phyloP scores from a whole-genome alignment of 2,329 filamentous ascomycete species.

The Setomelanomma holmii region DNA sequence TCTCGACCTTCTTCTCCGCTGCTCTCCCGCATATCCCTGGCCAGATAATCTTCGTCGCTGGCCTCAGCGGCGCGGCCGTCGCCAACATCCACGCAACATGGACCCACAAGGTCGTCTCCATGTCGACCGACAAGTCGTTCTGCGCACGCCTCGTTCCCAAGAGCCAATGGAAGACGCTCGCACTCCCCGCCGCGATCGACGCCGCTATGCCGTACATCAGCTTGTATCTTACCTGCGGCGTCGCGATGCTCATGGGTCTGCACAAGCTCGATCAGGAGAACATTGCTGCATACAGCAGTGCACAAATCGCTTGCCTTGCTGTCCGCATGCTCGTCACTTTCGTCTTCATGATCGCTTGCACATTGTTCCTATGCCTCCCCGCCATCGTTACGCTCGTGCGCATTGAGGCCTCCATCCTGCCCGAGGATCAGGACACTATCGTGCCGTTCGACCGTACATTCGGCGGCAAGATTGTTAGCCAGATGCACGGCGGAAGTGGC shows the following conservation, averaged over 20 bases:
- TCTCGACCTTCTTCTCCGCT: constrained; percentile 54
- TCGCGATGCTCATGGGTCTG: constrained; percentile 45
- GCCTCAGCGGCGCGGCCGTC: constrained; percentile 66
- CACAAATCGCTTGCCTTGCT: constrained; percentile 36
- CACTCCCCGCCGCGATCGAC: constrained; percentile 70
- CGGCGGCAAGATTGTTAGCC: constrained; percentile 76
- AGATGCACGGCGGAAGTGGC: constrained; percentile 74
- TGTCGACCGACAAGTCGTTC: constrained; percentile 63
- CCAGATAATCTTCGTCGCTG: constrained; percentile 59
- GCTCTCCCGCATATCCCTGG: constrained; percentile 53
- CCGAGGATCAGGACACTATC: constrained; percentile 81
- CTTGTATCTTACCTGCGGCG: constrained; percentile 57
- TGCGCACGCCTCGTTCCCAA: constrained; percentile 75
- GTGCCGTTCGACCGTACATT: constrained; percentile 91
- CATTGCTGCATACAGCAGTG: constrained; percentile 41
- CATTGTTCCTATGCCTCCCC: constrained; percentile 78
- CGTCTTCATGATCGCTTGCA: constrained; percentile 54
- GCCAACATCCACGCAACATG: constrained; percentile 77
- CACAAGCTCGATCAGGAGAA: constrained; percentile 45
- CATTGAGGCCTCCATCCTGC: constrained; percentile 85
- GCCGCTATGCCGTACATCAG: constrained; percentile 65
- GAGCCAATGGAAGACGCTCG: constrained; percentile 71
- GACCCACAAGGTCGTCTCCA: constrained; percentile 85
- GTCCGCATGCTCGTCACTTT: constrained; percentile 54
- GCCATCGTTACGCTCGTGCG: constrained; percentile 78